Evolutionary conservation across 306 rosid genomes (phyloP).

Genomic region (Ochetophila trinervis): DNA sequence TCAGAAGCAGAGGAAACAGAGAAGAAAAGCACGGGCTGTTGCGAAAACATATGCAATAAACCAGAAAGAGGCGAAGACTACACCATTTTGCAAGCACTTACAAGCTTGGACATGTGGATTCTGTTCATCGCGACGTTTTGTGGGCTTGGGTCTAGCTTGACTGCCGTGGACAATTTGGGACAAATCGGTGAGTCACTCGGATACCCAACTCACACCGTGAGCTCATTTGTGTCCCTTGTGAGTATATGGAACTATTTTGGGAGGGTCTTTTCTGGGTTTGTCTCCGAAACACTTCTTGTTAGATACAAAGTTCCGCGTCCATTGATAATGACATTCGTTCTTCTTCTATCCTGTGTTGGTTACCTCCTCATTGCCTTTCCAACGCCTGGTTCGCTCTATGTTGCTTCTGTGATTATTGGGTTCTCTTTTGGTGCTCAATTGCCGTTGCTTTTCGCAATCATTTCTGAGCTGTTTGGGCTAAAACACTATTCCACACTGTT

Average conservation of each 20-base stretch:
- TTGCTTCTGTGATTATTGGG: conserved; percentile 45
- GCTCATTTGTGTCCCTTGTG: conserved; percentile 37
- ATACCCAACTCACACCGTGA: conserved; percentile 24
- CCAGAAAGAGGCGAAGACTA: conserved; percentile 50
- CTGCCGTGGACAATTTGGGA: conserved; percentile 49
- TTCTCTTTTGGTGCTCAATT: conserved; percentile 50
- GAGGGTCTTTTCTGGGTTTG: conserved; percentile 43
- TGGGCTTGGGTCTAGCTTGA: conserved; percentile 44
- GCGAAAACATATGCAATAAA: conserved; percentile 12
- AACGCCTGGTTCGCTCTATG: conserved; percentile 31
- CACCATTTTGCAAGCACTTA: conserved; percentile 42
- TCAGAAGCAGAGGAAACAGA: not conserved
- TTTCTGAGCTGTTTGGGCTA: conserved; percentile 53
- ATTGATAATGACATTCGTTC: conserved; percentile 40
- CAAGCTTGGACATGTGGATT: conserved; percentile 40
- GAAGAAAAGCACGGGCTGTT: conserved; percentile 7
- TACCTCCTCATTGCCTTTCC: conserved; percentile 48
- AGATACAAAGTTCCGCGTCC: conserved; percentile 41
- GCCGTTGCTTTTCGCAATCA: conserved; percentile 44
- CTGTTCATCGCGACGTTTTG: conserved; percentile 34
- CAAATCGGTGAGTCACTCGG: conserved; percentile 53
- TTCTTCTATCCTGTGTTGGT: conserved; percentile 35
- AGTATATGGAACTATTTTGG: conserved; percentile 62
- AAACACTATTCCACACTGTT: conserved; percentile 48
- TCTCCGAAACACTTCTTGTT: conserved; percentile 34